phyloP scores from a whole-genome alignment of 139 green algal species.

The Haematococcus lacustris region DNA sequence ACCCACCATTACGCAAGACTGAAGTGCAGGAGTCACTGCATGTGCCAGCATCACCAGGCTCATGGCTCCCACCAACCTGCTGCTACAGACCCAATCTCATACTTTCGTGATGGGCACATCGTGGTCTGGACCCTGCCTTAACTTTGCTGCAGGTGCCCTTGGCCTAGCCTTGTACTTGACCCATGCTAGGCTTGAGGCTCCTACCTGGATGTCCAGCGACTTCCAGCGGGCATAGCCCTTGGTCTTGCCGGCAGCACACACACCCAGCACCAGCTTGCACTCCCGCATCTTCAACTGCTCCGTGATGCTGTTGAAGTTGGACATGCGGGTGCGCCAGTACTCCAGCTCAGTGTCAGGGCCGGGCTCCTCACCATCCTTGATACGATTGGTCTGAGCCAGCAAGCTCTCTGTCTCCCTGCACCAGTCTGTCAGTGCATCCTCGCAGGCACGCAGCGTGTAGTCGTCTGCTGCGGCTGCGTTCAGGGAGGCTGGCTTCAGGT shows the following conservation, averaged over 20 bases:
- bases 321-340: slow-evolving; percentile 76
- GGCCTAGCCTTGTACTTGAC: too few species aligned
- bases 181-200: too few species aligned
- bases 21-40: too few species aligned
- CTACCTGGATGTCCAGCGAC: slow-evolving; percentile 64
- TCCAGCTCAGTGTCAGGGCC: slow-evolving; percentile 83
- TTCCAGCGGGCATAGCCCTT: slow-evolving; percentile 66
- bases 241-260: slow-evolving; percentile 49
- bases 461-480: slow-evolving; percentile 47
- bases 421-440: slow-evolving; percentile 62
- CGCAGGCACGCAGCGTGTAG: slow-evolving; percentile 16
- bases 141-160: too few species aligned
- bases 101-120: too few species aligned
- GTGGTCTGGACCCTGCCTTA: too few species aligned
- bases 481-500: slow-evolving; percentile 50
- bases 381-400: slow-evolving; percentile 41
- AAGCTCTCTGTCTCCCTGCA: slow-evolving; percentile 53
- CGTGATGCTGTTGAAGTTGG: slow-evolving; percentile 72
- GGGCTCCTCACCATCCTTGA: slow-evolving; percentile 49
- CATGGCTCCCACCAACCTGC: too few species aligned
- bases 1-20: too few species aligned
- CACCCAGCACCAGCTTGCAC: slow-evolving; percentile 67
- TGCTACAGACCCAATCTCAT: too few species aligned
- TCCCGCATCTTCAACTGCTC: slow-evolving; percentile 79
- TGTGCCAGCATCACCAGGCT: too few species aligned